Conservation (phyloP, 2,329 filamentous ascomycete species). For the Beauveria medogensis region DNA sequence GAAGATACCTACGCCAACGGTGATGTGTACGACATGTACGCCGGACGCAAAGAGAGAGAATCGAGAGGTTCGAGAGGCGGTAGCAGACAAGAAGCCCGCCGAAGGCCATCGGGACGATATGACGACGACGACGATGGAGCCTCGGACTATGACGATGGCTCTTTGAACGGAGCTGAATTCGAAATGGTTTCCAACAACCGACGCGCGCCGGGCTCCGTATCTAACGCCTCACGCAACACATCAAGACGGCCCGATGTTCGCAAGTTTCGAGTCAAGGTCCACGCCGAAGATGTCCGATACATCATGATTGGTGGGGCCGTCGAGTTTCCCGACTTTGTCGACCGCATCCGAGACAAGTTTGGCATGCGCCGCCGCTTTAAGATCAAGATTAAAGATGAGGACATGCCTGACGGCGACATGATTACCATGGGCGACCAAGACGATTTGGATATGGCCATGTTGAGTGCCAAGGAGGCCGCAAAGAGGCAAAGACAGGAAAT, state of each 20-base stretch:
- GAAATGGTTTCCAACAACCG: conserved; percentile 62
- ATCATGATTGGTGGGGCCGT: conserved; percentile 72
- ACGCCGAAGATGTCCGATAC: conserved; percentile 84
- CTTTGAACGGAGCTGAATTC: conserved; percentile 69
- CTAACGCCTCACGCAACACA: conserved; percentile 42
- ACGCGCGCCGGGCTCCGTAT: conserved; percentile 36
- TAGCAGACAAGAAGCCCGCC: conserved; percentile 19
- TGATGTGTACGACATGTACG: conserved; percentile 61
- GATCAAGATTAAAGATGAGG: conserved; percentile 82
- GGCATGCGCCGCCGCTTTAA: conserved; percentile 70
- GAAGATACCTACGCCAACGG: conserved; percentile 54
- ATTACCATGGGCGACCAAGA: conserved; percentile 97
- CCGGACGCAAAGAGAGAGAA: conserved; percentile 31
- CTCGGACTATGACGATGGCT: conserved; percentile 63
- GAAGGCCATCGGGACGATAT: conserved; percentile 44
- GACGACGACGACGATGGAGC: conserved; percentile 73
- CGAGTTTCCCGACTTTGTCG: conserved; percentile 69
- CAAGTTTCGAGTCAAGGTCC: conserved; percentile 86
- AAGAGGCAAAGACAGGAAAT: conserved; percentile 69
- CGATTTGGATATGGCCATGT: conserved; percentile 82
- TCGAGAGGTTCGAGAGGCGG: conserved; percentile 34
- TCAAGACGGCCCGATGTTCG: conserved; percentile 59
- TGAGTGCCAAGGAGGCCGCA: conserved; percentile 58
- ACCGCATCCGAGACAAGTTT: conserved; percentile 81
- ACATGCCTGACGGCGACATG: conserved; percentile 71